Percentiles rank a stretch among this genome's conserved stretches.
Conservation (phyloP, 139 green algal species). For the Ettlia oleoabundans region DNA sequence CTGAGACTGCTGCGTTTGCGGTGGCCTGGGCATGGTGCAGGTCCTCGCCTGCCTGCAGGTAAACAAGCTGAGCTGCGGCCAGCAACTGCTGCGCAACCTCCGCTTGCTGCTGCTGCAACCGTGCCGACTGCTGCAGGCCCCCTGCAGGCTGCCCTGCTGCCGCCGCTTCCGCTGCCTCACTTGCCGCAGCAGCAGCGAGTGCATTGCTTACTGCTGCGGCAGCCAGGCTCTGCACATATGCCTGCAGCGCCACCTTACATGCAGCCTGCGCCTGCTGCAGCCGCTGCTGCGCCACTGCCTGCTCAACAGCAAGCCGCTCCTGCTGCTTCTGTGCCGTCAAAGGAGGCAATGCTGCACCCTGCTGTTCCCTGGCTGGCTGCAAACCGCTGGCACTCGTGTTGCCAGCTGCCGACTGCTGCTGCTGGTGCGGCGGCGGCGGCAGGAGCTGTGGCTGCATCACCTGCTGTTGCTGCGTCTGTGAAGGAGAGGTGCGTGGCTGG, state of each 20-base stretch:
- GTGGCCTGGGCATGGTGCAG: constrained; percentile 1
- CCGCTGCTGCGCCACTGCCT: background rate
- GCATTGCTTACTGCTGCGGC: background rate
- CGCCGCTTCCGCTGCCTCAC: background rate
- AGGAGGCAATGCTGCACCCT: background rate
- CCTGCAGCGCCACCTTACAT: background rate
- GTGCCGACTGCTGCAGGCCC: background rate
- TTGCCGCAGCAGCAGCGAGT: background rate
- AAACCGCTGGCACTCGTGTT: no score
- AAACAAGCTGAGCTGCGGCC: background rate
- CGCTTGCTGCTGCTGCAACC: constrained; percentile 1
- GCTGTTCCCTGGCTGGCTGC: background rate
- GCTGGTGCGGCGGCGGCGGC: no score
- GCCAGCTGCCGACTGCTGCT: no score
- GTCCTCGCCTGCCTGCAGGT: constrained; percentile 23
- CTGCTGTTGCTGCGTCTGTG: background rate
- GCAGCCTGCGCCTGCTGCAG: background rate
- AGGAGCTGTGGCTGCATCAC: no score
- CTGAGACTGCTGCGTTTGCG: background rate
- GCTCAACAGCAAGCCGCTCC: background rate
- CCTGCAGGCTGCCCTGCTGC: background rate
- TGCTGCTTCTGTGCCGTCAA: background rate
- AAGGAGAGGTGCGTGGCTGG: no score
- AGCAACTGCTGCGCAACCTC: constrained; percentile 8
- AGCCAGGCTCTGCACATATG: background rate